phyloP scores from a whole-genome alignment of 306 rosid species.

The Prunus mongolica region DNA sequence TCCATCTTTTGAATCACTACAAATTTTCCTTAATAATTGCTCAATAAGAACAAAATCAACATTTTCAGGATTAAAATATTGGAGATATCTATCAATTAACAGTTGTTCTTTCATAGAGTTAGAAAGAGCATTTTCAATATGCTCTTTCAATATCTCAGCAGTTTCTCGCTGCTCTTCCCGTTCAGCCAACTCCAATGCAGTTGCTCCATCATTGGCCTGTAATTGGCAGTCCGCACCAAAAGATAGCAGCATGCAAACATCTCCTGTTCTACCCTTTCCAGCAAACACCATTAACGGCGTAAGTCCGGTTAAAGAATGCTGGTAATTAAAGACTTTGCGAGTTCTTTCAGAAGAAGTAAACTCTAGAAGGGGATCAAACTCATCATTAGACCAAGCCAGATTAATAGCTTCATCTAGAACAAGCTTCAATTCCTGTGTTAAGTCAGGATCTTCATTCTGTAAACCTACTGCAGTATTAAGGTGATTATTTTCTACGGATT shows the following conservation, averaged over 20 bases:
- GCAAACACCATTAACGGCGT: constrained; percentile 88
- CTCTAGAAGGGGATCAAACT: constrained; percentile 68
- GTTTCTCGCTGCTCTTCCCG: constrained; percentile 54
- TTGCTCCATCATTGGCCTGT: constrained; percentile 62
- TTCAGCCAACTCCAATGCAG: constrained; percentile 69
- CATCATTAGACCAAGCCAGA: constrained; percentile 82
- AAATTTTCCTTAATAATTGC: constrained; percentile 67
- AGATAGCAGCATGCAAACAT: constrained; percentile 79
- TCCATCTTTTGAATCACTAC: constrained; percentile 72
- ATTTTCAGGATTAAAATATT: constrained; percentile 52
- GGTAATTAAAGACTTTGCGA: constrained; percentile 55
- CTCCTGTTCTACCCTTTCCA: constrained; percentile 79
- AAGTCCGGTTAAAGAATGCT: constrained; percentile 73
- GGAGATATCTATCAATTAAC: constrained; percentile 57
- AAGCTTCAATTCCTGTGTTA: constrained; percentile 62
- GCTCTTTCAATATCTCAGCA: constrained; percentile 53
- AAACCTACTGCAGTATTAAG: constrained; percentile 35
- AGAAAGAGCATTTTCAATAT: constrained; percentile 42
- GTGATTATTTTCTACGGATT: constrained; percentile 47
- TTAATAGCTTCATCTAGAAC: constrained; percentile 77
- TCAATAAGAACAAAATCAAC: constrained; percentile 69
- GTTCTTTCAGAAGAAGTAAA: constrained; percentile 61
- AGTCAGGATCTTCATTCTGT: constrained; percentile 29
- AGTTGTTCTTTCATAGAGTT: constrained; percentile 40
- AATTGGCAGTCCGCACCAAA: constrained; percentile 70